phyloP scores from a whole-genome alignment of 164 flowering plant genomes.

The Nymphaea colorata region DNA sequence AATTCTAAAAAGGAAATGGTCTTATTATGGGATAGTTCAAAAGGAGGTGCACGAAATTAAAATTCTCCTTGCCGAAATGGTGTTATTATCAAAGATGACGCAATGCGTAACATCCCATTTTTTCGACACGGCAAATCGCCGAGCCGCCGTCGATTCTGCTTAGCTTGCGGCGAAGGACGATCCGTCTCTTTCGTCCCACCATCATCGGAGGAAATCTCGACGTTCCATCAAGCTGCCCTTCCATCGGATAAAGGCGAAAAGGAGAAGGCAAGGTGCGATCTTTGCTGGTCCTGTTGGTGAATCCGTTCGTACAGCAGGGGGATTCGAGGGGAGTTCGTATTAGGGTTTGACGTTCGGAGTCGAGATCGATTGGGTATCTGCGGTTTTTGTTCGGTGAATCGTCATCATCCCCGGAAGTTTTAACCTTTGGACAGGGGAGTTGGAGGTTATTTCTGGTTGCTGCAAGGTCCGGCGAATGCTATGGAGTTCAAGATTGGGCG shows the following conservation, averaged over 20 bases:
- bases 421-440: not conserved
- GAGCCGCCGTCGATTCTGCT: not conserved
- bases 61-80: too few species aligned
- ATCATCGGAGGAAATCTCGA: not conserved
- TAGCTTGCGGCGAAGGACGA: not conserved
- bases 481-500: constrained; percentile 29
- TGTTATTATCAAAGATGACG: too few species aligned
- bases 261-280: not conserved
- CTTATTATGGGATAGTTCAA: too few species aligned
- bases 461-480: not conserved
- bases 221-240: not conserved
- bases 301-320: not conserved
- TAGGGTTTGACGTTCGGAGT: not conserved
- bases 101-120: too few species aligned
- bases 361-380: not conserved
- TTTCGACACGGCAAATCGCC: too few species aligned
- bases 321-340: too few species aligned
- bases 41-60: too few species aligned
- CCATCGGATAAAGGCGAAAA: not conserved
- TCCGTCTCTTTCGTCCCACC: not conserved
- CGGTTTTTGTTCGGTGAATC: not conserved
- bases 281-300: not conserved
- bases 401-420: not conserved
- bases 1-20: too few species aligned
- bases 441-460: not conserved